Evolutionary conservation across 148 eudicot species (phyloP), one percentile per base, ranked within the genome.

Genomic region (Pouteria glomerata): DNA sequence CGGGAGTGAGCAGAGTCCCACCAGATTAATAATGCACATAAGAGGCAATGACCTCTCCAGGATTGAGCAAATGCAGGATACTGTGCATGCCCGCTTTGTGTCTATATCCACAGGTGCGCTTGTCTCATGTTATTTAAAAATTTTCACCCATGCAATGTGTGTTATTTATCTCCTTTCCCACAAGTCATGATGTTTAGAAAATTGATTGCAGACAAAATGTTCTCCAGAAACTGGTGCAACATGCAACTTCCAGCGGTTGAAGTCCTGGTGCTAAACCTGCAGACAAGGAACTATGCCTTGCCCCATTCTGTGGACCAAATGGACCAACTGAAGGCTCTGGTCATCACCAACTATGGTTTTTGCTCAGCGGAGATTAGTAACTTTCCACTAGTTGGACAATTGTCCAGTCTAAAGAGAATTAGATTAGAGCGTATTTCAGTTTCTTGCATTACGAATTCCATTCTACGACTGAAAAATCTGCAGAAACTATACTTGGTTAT

Each of bases 81-180:
- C 78, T 6, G 1, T 69, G 24, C 39, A 47, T 64, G 74, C 78
- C 24, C 75, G 65, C 56, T 59, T 76, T 4, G 33, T 81, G 41
- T 81, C 84, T 24, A 56, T 81, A 37, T 47, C 75, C 29, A 73
- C 84, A 81, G 84, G 84, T 81, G 50, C 30, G 8, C 3, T 39
- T 42, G n/a, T 68, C 59, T 45, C 35, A 4, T 15, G 34, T 3
- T 18, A 19, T n/a, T 18, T 52, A 3, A 19, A 52, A 8, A 3
- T 0, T 18, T 6, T 1, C 2, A 6, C 19, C 0, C 24, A 8
- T 11, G 14, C 23, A 35, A 4, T 34, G 13, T 33, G 3, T 8
- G 23, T 24, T 15, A 19, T 57, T 57, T 15, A 35, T 66, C 57
- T 18, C 14, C 27, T 27, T 19, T 51, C 23, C 30, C 1, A 11